A percentile compares a stretch with the other conserved stretches of the same genome.
Evolutionary conservation across 176 grass and related monocot genomes (phyloP).

Genomic region (Areca catechu): DNA sequence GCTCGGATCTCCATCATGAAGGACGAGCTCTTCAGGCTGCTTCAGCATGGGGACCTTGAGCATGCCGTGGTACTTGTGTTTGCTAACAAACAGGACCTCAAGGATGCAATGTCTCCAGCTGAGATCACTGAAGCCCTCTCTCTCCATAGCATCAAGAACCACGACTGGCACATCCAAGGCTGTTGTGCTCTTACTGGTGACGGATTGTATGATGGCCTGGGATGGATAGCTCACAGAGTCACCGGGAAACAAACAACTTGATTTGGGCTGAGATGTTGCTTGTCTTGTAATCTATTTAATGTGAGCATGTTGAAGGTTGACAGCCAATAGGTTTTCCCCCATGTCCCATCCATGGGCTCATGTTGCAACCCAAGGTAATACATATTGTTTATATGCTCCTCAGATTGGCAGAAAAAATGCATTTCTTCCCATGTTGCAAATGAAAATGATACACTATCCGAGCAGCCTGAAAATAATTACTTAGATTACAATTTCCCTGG

Average conservation of each 20-base stretch:
- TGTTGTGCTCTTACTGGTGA: conserved; percentile 73
- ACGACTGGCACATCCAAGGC: conserved; percentile 95
- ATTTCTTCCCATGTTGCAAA: no score
- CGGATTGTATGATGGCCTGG: conserved; percentile 75
- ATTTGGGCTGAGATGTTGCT: no score
- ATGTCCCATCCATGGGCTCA: no score
- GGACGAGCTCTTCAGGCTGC: conserved; percentile 73
- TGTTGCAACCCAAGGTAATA: no score
- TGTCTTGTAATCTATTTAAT: no score
- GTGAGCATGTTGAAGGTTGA: no score
- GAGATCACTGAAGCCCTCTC: conserved; percentile 92
- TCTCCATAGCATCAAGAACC: conserved; percentile 89
- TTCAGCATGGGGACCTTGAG: conserved; percentile 68
- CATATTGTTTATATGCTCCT: no score
- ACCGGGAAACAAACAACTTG: conserved; percentile 40
- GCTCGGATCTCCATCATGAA: conserved; percentile 81
- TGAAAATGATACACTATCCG: no score
- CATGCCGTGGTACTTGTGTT: conserved; percentile 63
- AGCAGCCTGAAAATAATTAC: no score
- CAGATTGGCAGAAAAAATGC: no score
- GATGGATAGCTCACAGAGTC: conserved; percentile 88
- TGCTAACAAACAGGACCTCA: conserved; percentile 95
- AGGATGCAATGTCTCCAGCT: conserved; percentile 78
- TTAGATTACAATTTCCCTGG: no score
- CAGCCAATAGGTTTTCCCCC: no score